phyloP scores from a whole-genome alignment of 352 stramenopile genomes.

The Pythium sp. region DNA sequence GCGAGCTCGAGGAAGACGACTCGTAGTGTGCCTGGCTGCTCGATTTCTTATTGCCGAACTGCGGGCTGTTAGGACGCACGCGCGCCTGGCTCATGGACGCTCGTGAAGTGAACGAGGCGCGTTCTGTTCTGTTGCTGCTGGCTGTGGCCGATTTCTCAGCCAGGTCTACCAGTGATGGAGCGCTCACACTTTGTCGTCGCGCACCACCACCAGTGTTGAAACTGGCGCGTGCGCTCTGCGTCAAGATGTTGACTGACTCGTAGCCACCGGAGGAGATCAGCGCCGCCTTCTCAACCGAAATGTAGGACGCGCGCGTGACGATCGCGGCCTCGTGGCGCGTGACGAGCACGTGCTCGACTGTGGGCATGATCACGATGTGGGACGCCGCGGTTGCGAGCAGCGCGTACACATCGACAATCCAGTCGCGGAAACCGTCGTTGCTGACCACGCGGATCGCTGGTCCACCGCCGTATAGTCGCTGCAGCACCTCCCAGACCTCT shows the following conservation, averaged over 20 bases:
- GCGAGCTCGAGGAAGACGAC: background rate
- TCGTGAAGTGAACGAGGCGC: conserved; percentile 6
- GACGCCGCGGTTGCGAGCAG: conserved; percentile 25
- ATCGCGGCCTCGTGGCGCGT: conserved; percentile 36
- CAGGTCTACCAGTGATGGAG: background rate
- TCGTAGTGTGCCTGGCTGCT: background rate
- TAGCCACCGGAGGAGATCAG: conserved; percentile 16
- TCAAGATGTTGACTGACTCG: conserved; percentile 4
- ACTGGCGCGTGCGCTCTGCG: conserved; percentile 9
- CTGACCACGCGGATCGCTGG: conserved; percentile 44
- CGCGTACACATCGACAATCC: conserved; percentile 42
- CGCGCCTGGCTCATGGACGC: conserved; percentile 13
- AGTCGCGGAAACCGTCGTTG: conserved; percentile 20
- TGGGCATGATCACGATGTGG: conserved; percentile 21
- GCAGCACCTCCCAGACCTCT: conserved; percentile 73
- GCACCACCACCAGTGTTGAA: background rate
- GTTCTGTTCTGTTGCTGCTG: background rate
- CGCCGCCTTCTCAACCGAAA: conserved; percentile 16
- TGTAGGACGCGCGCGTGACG: conserved; percentile 18
- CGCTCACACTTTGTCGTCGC: background rate
- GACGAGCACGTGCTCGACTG: conserved; percentile 47
- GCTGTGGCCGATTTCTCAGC: background rate
- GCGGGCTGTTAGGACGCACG: conserved; percentile 16
- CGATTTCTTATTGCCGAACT: conserved; percentile 1
- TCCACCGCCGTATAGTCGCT: conserved; percentile 62